phyloP scores from a whole-genome alignment of 176 grass and related monocot genomes.

The Thalia dealbata region DNA sequence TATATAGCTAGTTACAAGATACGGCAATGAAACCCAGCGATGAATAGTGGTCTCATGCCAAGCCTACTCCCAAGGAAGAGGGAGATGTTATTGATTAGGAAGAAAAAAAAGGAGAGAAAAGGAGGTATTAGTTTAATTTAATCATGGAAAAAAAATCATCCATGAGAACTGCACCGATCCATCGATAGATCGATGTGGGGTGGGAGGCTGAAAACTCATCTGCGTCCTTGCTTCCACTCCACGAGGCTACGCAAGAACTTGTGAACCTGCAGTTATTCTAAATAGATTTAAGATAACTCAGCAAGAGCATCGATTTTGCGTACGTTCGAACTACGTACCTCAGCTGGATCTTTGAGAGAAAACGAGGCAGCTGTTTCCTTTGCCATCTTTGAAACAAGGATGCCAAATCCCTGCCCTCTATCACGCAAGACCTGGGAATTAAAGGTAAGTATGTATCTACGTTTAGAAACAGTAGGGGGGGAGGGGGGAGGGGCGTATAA shows the following conservation, averaged over 20 bases:
- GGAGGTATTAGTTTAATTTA: not conserved
- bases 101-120: not conserved
- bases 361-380: constrained; percentile 8
- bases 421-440: constrained; percentile 4
- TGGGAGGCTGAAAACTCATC: not conserved
- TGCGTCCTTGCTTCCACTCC: constrained; percentile 1
- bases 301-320: not conserved
- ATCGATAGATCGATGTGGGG: no score
- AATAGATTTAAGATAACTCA: no score
- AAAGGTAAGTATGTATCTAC: no score
- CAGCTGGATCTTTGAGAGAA: constrained; percentile 9
- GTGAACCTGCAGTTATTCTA: not conserved
- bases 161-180: not conserved
- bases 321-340: no score
- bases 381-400: constrained; percentile 9
- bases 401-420: constrained; percentile 5
- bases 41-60: not conserved
- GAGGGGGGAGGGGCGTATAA: no score
- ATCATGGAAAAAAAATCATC: constrained; percentile 5
- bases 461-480: no score
- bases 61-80: not conserved
- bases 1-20: not conserved
- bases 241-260: constrained; percentile 7
- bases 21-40: constrained; percentile 3
- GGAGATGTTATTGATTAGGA: not conserved